These are phyloP conservation scores for Trypanosoma conorhini DNA, from an alignment of 208 protist species.

Conservation along the genomic window DNA sequence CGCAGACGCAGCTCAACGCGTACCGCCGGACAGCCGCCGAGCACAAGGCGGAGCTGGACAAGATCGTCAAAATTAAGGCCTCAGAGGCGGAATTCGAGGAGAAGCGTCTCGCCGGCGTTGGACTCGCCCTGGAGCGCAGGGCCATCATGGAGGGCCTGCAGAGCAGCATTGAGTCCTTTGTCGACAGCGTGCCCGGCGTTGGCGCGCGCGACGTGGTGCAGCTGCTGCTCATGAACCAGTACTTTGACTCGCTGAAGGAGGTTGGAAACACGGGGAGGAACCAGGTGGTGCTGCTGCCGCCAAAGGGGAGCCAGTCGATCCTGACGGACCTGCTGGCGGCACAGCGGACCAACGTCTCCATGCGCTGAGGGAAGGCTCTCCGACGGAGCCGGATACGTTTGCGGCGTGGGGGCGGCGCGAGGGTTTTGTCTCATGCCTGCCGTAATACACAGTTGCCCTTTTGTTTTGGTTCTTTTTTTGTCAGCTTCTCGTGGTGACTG, in stretches of 20 bases:
- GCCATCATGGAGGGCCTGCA: constrained; percentile 65
- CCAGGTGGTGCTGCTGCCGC: constrained; percentile 52
- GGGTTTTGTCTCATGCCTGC: not conserved
- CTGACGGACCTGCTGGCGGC: constrained; percentile 45
- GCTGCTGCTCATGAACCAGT: constrained; percentile 81
- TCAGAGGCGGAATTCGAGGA: constrained; percentile 71
- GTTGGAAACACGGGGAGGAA: constrained; percentile 44
- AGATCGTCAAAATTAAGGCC: constrained; percentile 63
- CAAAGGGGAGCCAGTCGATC: not conserved
- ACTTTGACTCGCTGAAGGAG: constrained; percentile 81
- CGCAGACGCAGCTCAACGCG: constrained; percentile 72
- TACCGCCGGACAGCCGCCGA: constrained; percentile 71
- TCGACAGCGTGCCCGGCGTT: constrained; percentile 45
- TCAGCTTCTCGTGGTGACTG: not conserved
- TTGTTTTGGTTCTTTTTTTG: not conserved
- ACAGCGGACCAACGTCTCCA: constrained; percentile 25
- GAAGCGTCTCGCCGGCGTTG: constrained; percentile 58
- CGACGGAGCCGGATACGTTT: not conserved
- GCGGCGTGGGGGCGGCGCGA: not conserved
- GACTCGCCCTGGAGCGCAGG: constrained; percentile 70
- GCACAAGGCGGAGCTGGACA: constrained; percentile 78
- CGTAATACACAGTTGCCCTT: not conserved
- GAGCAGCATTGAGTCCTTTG: constrained; percentile 49
- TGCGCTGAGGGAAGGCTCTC: constrained; percentile 28
- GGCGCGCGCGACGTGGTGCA: constrained; percentile 57